Percentiles rank a stretch among this genome's conserved stretches.
These are phyloP conservation scores for Umbilicaria muhlenbergii DNA, from an alignment of 495 filamentous ascomycete species.

Conservation along the genomic window DNA sequence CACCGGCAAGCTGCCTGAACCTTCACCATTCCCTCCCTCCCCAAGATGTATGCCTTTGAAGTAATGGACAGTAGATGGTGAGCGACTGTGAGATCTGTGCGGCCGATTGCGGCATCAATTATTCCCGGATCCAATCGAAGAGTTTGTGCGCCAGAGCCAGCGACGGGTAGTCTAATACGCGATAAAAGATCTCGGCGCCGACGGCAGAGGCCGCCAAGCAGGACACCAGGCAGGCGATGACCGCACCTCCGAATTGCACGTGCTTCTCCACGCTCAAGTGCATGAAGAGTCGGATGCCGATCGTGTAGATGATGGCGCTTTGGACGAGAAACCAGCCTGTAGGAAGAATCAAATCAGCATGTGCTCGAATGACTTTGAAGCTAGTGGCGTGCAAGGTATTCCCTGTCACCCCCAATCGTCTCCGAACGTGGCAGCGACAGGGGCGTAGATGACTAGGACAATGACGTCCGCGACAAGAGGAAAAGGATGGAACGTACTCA, in stretches of 20 bases:
- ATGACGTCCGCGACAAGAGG: not conserved
- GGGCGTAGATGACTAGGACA: not conserved
- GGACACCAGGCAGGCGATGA: not conserved
- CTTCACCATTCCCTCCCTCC: too few relatives aligned
- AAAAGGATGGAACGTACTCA: conserved; percentile 12
- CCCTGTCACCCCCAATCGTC: too few relatives aligned
- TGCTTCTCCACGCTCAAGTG: conserved; percentile 3
- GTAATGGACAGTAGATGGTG: too few relatives aligned
- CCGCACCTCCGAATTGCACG: too few relatives aligned
- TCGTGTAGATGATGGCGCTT: conserved; percentile 17
- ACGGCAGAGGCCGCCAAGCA: not conserved
- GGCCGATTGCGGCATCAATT: not conserved
- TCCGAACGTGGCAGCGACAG: too few relatives aligned
- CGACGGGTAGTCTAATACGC: not conserved
- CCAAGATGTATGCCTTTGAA: too few relatives aligned
- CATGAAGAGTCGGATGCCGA: conserved; percentile 17
- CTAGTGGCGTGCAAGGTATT: too few relatives aligned
- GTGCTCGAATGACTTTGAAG: too few relatives aligned
- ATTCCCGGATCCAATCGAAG: conserved; percentile 1
- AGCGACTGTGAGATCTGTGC: too few relatives aligned
- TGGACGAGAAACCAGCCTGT: conserved; percentile 17
- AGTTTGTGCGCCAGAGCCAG: not conserved
- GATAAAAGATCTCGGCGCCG: not conserved
- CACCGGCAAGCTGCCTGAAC: too few relatives aligned
- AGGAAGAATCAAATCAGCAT: not conserved